Evolutionary conservation across 352 stramenopile genomes (phyloP).

Genomic region (Phytopythium kandeliae): DNA sequence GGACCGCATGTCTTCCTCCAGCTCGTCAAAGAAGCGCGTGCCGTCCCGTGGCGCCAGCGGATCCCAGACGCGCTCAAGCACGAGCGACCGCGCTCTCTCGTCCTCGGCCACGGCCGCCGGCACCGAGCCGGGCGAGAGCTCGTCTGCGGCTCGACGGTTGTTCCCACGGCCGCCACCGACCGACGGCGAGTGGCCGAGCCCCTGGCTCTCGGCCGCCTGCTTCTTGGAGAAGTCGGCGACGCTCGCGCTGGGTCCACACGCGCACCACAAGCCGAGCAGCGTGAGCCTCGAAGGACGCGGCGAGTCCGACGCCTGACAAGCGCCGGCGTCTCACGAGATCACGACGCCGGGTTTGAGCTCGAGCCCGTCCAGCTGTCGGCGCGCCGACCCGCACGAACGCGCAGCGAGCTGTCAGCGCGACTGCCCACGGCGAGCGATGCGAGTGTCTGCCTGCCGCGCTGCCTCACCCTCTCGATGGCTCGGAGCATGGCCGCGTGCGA

Average conservation of each 20-base stretch:
- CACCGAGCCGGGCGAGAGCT: no score
- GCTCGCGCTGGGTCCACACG: conserved; percentile 21
- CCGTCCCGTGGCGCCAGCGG: conserved; percentile 38
- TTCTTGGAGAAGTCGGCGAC: conserved; percentile 45
- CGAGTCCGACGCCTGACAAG: no score
- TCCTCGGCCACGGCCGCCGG: no score
- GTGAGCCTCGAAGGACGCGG: background rate
- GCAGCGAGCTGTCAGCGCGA: no score
- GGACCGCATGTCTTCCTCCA: conserved; percentile 73
- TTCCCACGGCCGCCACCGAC: no score
- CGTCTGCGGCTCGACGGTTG: no score
- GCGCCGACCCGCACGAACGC: no score
- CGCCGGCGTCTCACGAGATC: conserved; percentile 49
- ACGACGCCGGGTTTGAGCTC: conserved; percentile 82
- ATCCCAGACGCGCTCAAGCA: conserved; percentile 64
- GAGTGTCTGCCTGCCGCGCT: background rate
- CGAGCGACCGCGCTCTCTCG: conserved; percentile 55
- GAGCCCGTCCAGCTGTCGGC: conserved; percentile 55
- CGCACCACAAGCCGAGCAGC: background rate
- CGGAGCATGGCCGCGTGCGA: conserved; percentile 58
- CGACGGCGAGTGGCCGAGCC: no score
- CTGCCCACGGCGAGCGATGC: background rate
- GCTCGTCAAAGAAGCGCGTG: conserved; percentile 53
- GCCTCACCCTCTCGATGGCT: conserved; percentile 62
- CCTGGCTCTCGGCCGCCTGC: background rate